A percentile compares a stretch with the other conserved stretches of the same genome.
These are phyloP conservation scores for Diaporthe sp. DNA, from an alignment of 2,329 filamentous ascomycete genomes.

Conservation along the genomic window DNA sequence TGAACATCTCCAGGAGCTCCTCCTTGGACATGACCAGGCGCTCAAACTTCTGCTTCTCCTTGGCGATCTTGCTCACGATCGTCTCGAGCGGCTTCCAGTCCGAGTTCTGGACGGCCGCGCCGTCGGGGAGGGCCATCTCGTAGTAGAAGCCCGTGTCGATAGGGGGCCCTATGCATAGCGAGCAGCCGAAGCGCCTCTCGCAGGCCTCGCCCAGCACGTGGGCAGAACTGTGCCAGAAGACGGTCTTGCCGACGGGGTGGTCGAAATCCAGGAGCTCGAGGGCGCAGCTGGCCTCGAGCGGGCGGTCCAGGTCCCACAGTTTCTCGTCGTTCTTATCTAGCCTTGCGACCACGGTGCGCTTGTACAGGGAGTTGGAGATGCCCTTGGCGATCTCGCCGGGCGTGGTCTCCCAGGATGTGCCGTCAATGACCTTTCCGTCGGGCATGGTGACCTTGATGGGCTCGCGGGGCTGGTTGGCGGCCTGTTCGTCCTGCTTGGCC, in stretches of 20 bases:
- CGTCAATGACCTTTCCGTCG: slow-evolving; percentile 79
- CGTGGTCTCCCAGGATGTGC: slow-evolving; percentile 92
- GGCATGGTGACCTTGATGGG: slow-evolving; percentile 81
- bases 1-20: slow-evolving; percentile 94
- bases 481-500: slow-evolving; percentile 84
- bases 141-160: slow-evolving; percentile 97
- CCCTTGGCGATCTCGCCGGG: slow-evolving; percentile 82
- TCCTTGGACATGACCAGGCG: slow-evolving; percentile 90
- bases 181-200: slow-evolving; percentile 91
- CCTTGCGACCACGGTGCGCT: slow-evolving; percentile 88
- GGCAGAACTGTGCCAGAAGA: slow-evolving; percentile 81
- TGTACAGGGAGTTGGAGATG: slow-evolving; percentile 88
- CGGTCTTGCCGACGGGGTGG: slow-evolving; percentile 82
- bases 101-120: slow-evolving; percentile 76
- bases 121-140: slow-evolving; percentile 88
- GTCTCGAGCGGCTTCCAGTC: slow-evolving; percentile 91
- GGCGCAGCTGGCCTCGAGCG: slow-evolving; percentile 88
- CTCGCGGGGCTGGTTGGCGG: slow-evolving; percentile 78
- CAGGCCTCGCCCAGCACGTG: slow-evolving; percentile 96
- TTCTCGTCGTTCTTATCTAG: slow-evolving; percentile 79
- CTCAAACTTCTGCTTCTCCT: slow-evolving; percentile 97
- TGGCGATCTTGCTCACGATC: slow-evolving; percentile 86
- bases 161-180: slow-evolving; percentile 93
- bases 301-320: slow-evolving; percentile 93
- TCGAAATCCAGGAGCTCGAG: slow-evolving; percentile 89